Percentiles rank a stretch among this genome's conserved stretches.
Evolutionary conservation across 1,139 yeast species (phyloP).

Genomic region (Candida sanyaensis): DNA sequence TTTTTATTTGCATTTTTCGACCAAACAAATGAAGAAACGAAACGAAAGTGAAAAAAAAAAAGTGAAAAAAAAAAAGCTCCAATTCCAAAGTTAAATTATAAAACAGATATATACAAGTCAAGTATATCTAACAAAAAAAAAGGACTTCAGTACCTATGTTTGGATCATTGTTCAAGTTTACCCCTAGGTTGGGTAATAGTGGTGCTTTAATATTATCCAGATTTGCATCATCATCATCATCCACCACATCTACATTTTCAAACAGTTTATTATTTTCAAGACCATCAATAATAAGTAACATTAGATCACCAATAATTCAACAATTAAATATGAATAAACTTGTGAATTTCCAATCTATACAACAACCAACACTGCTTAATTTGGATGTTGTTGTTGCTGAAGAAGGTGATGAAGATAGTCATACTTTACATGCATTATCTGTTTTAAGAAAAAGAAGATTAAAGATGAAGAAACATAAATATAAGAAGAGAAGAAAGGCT

Average conservation of each 20-base stretch:
- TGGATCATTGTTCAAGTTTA: slow-evolving; percentile 8
- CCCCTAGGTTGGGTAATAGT: not conserved
- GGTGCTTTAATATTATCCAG: not conserved
- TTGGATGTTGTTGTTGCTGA: slow-evolving; percentile 14
- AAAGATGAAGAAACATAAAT: slow-evolving; percentile 74
- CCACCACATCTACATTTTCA: not conserved
- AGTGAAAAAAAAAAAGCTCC: not conserved
- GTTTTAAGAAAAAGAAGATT: slow-evolving; percentile 69
- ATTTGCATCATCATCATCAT: slow-evolving; percentile 1
- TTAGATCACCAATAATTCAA: slow-evolving; percentile 6
- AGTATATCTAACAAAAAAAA: not conserved
- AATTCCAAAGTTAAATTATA: too few relatives aligned
- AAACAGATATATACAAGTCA: not conserved
- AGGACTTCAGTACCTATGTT: slow-evolving; percentile 4
- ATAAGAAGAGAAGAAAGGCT: slow-evolving; percentile 70
- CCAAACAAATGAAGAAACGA: not conserved
- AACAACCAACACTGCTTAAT: slow-evolving; percentile 2
- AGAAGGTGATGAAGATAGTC: slow-evolving; percentile 20
- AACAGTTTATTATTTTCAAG: not conserved
- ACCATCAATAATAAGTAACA: slow-evolving; percentile 1
- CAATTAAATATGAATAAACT: not conserved
- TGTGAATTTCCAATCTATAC: not conserved
- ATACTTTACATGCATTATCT: slow-evolving; percentile 51
- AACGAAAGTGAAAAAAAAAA: not conserved
- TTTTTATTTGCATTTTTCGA: not conserved